Percentiles rank a stretch among this genome's conserved stretches.
Evolutionary conservation across 805 yeast species (phyloP).

Genomic region (Scheffersomyces coipomensis): DNA sequence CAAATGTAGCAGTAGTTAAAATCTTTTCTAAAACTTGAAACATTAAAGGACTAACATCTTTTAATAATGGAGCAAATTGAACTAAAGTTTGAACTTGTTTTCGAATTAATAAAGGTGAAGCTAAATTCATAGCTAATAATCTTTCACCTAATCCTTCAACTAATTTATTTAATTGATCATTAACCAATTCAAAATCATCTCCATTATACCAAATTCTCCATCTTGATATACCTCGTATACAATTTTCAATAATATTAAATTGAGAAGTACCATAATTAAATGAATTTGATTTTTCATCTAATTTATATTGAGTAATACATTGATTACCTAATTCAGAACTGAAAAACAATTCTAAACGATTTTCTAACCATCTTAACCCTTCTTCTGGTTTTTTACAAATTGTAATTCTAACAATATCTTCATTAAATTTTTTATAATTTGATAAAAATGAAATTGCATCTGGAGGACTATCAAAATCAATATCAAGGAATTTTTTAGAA

Average conservation of each 20-base stretch:
- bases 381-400: conserved; percentile 84
- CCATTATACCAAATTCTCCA: conserved; percentile 92
- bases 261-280: conserved; percentile 77
- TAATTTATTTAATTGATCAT: conserved; percentile 48
- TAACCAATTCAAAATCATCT: conserved; percentile 51
- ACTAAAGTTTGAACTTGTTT: conserved; percentile 90
- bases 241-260: conserved; percentile 82
- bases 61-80: conserved; percentile 87
- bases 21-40: conserved; percentile 84
- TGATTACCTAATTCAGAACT: conserved; percentile 64
- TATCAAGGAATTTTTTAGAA: conserved; percentile 65
- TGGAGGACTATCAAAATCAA: conserved; percentile 85
- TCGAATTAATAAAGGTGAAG: conserved; percentile 78
- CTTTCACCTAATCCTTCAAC: conserved; percentile 73
- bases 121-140: conserved; percentile 68
- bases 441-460: conserved; percentile 75
- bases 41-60: conserved; percentile 71
- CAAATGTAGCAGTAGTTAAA: conserved; percentile 78
- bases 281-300: conserved; percentile 63
- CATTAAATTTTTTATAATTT: conserved; percentile 79
- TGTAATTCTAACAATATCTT: conserved; percentile 85
- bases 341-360: conserved; percentile 70
- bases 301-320: conserved; percentile 53
- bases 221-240: conserved; percentile 87
- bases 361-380: conserved; percentile 79